These are phyloP conservation scores for Dacryopinax spathularia DNA, from an alignment of 768 basidiomycete genomes.

Conservation along the genomic window DNA sequence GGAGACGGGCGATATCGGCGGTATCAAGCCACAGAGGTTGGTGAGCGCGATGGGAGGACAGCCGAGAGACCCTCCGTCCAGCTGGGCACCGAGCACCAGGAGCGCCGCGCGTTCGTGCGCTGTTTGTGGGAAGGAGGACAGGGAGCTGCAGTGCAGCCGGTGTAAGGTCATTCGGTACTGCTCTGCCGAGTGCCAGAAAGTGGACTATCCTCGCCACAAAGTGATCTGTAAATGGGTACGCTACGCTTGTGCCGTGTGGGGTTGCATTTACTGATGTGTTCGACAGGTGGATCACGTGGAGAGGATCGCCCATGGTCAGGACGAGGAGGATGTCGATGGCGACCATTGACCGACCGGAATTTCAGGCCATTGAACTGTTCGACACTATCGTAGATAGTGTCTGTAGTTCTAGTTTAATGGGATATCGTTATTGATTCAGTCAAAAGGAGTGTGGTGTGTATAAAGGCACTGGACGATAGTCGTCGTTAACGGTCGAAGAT, in stretches of 20 bases:
- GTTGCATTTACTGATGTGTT: neutral
- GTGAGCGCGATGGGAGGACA: neutral
- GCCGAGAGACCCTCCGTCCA: too few relatives aligned
- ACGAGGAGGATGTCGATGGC: neutral
- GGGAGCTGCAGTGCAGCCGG: neutral
- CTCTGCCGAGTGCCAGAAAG: neutral
- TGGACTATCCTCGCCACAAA: neutral
- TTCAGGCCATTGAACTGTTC: too few relatives aligned
- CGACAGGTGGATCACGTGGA: neutral
- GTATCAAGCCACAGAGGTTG: neutral
- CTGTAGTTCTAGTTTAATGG: too few relatives aligned
- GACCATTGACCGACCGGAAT: neutral
- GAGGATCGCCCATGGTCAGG: neutral
- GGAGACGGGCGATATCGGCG: neutral
- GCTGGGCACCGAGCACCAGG: neutral
- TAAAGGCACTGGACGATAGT: too few relatives aligned
- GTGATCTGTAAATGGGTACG: neutral
- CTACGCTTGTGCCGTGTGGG: neutral
- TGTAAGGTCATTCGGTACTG: neutral
- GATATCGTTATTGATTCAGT: too few relatives aligned
- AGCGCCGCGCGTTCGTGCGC: neutral
- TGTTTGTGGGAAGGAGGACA: neutral
- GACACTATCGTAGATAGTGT: too few relatives aligned
- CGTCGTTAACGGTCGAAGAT: too few relatives aligned
- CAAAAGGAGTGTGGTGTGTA: too few relatives aligned